Percentiles rank a stretch among this genome's conserved stretches.
Conservation (phyloP, 805 yeast genomes). For the Pichia thaimueangensis region DNA sequence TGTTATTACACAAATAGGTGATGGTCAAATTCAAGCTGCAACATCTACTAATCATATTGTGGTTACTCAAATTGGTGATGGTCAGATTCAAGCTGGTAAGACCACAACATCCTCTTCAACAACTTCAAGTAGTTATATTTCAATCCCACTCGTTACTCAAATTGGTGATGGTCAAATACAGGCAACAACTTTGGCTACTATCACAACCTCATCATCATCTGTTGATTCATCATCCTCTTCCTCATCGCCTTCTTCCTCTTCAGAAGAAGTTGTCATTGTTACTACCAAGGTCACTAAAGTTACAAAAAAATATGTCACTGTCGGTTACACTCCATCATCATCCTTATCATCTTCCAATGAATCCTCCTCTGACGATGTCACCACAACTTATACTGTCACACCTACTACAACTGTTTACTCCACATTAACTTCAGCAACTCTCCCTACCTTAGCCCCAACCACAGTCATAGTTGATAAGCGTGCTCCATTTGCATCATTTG, state of each 20-base stretch:
- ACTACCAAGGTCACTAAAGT: conserved; percentile 15
- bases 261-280: not conserved
- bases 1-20: conserved; percentile 34
- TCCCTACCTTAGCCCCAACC: conserved; percentile 16
- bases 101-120: conserved; percentile 26
- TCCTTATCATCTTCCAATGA: not conserved
- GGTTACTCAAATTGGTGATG: conserved; percentile 40
- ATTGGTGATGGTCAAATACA: conserved; percentile 43
- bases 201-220: not conserved
- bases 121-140: conserved; percentile 13
- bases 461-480: conserved; percentile 24
- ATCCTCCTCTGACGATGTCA: conserved; percentile 18
- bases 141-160: conserved; percentile 32
- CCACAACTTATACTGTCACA: conserved; percentile 24
- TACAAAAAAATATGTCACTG: conserved; percentile 9
- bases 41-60: conserved; percentile 33
- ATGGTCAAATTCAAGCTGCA: conserved; percentile 42
- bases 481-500: conserved; percentile 17
- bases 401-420: conserved; percentile 27
- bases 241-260: not conserved
- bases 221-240: conserved; percentile 1
- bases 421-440: conserved; percentile 22
- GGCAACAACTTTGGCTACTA: conserved; percentile 11
- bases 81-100: conserved; percentile 39
- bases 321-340: conserved; percentile 1